Evolutionary conservation across 441 rosid genomes (phyloP).

Genomic region (Rhodomyrtus psidioides): DNA sequence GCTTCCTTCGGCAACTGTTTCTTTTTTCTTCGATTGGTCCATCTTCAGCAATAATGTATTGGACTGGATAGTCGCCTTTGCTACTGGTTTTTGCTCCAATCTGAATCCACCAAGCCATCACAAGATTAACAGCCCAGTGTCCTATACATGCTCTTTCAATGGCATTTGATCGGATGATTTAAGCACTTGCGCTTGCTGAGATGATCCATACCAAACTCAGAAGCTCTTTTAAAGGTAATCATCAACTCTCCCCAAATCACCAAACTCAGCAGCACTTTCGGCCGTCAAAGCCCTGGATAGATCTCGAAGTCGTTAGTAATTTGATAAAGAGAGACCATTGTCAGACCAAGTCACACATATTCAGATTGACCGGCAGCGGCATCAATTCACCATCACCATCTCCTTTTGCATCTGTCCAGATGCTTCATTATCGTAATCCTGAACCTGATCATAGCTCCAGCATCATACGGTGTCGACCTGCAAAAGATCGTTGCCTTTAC

Average conservation of each 20-base stretch:
- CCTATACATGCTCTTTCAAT: no score
- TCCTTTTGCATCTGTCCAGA: background rate
- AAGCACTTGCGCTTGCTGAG: background rate
- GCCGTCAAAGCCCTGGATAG: background rate
- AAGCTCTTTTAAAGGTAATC: background rate
- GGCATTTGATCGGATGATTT: no score
- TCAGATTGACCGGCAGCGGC: background rate
- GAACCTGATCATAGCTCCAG: background rate
- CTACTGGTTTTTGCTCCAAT: no score
- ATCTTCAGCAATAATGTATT: no score
- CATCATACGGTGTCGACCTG: background rate
- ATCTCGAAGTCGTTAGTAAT: background rate
- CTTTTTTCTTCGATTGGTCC: no score
- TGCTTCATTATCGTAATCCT: background rate
- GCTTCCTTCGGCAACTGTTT: no score
- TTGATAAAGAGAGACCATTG: background rate
- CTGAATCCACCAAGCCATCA: no score
- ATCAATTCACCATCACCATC: no score
- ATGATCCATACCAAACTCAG: background rate
- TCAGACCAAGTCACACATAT: background rate
- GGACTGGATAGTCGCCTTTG: no score
- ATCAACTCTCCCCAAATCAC: background rate
- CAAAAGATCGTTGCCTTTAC: constrained; percentile 18
- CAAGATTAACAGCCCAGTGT: no score
- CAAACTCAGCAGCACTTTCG: background rate